phyloP scores from a whole-genome alignment of 164 flowering plant genomes.

The Chimonanthus praecox region DNA sequence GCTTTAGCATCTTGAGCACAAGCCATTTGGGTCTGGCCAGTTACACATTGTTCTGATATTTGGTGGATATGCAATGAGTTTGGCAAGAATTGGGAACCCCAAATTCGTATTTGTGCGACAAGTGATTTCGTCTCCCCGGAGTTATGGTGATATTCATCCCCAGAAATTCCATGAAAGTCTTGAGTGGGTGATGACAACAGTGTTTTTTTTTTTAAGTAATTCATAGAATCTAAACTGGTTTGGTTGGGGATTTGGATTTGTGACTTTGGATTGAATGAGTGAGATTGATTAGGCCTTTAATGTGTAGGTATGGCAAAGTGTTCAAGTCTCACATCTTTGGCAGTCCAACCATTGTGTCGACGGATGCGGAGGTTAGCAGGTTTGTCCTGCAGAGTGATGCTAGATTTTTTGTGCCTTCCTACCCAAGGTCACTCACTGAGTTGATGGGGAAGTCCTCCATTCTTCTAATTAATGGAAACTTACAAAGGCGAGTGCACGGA shows the following conservation, averaged over 20 bases:
- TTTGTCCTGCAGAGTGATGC: constrained; percentile 77
- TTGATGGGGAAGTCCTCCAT: constrained; percentile 92
- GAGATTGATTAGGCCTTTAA: neutral
- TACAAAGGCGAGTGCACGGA: constrained; percentile 85
- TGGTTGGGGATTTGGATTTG: neutral
- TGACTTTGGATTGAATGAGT: neutral
- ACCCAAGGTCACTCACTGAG: constrained; percentile 82
- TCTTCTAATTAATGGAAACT: constrained; percentile 67
- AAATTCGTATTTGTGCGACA: neutral
- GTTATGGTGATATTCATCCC: neutral
- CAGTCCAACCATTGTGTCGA: constrained; percentile 70
- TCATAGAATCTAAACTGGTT: neutral
- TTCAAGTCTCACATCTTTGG: constrained; percentile 96
- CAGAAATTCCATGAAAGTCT: neutral
- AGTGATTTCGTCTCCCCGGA: neutral
- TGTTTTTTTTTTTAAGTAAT: neutral
- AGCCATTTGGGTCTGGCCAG: neutral
- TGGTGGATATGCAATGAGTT: neutral
- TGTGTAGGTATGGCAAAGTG: constrained; percentile 85
- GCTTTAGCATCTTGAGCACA: neutral
- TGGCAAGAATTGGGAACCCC: neutral
- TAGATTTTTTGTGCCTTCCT: constrained; percentile 64
- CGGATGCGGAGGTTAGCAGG: constrained; percentile 80
- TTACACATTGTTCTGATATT: neutral
- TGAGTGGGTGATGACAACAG: too few relatives aligned